Conservation (phyloP, 2,329 filamentous ascomycete genomes). For the Colletotrichum destructivum region DNA sequence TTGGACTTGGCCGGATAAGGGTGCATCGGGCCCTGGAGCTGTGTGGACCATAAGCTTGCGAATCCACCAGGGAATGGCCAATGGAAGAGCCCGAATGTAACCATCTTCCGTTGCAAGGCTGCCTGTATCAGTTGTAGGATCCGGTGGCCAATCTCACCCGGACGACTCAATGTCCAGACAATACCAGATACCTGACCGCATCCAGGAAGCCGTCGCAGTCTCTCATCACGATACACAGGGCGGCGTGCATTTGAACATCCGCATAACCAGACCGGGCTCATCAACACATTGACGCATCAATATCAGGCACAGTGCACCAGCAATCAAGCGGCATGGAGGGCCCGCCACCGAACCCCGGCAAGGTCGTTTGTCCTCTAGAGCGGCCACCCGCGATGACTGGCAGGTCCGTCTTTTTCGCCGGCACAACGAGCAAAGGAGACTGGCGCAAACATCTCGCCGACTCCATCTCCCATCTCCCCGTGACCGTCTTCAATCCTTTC, state of each 20-base stretch:
- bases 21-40: slow-evolving; percentile 7
- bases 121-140: slow-evolving; percentile 3
- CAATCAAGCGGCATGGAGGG: not conserved
- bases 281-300: not conserved
- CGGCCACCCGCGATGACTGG: not conserved
- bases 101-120: slow-evolving; percentile 15
- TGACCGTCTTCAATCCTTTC: slow-evolving; percentile 72
- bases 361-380: slow-evolving; percentile 37
- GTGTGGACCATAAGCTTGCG: too few species aligned
- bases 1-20: not conserved
- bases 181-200: too few species aligned
- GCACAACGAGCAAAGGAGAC: slow-evolving; percentile 63
- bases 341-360: slow-evolving; percentile 41
- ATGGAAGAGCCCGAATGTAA: slow-evolving; percentile 8
- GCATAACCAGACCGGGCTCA: not conserved
- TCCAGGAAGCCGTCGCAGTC: not conserved
- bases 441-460: slow-evolving; percentile 66
- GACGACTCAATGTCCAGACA: not conserved
- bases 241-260: not conserved
- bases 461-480: slow-evolving; percentile 58
- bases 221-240: not conserved
- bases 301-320: not conserved
- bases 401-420: slow-evolving; percentile 70
- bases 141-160: not conserved
- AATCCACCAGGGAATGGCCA: slow-evolving; percentile 1